These are phyloP conservation scores for Plasmodium blacklocki DNA, from an alignment of 169 alveolate genomes.

Conservation along the genomic window DNA sequence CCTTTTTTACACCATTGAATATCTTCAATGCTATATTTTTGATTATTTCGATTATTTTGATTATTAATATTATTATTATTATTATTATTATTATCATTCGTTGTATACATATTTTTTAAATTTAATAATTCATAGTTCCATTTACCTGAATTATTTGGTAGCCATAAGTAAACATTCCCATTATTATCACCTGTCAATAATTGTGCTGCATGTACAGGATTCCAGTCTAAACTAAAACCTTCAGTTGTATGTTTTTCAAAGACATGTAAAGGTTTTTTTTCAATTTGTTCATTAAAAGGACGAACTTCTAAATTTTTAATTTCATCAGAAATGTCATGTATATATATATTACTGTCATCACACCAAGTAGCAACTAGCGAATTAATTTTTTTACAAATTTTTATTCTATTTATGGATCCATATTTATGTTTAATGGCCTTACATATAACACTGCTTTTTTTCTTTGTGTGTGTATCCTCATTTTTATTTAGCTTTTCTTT, in stretches of 20 bases:
- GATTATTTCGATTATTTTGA: not conserved
- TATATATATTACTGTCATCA: slow-evolving; percentile 61
- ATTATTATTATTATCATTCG: not conserved
- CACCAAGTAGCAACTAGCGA: slow-evolving; percentile 72
- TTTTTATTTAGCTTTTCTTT: slow-evolving; percentile 7
- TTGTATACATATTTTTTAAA: not conserved
- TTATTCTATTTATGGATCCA: slow-evolving; percentile 54
- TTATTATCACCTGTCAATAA: slow-evolving; percentile 84
- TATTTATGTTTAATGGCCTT: slow-evolving; percentile 43
- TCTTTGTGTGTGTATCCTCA: not conserved
- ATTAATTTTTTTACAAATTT: slow-evolving; percentile 38
- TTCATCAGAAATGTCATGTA: slow-evolving; percentile 50
- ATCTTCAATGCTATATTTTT: slow-evolving; percentile 78
- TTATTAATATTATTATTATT: not conserved
- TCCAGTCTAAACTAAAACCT: slow-evolving; percentile 88
- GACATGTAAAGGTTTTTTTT: slow-evolving; percentile 25
- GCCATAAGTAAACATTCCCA: slow-evolving; percentile 81
- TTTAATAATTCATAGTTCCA: slow-evolving; percentile 32
- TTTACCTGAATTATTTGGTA: slow-evolving; percentile 62
- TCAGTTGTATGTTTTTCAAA: slow-evolving; percentile 78
- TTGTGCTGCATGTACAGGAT: slow-evolving; percentile 77
- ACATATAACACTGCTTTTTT: slow-evolving; percentile 20
- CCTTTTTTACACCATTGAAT: slow-evolving; percentile 81
- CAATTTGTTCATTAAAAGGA: slow-evolving; percentile 20
- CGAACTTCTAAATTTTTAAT: slow-evolving; percentile 31